Base-by-base conservation (phyloP, 345 rosid genomes). In the Sonneratia alba region DNA sequence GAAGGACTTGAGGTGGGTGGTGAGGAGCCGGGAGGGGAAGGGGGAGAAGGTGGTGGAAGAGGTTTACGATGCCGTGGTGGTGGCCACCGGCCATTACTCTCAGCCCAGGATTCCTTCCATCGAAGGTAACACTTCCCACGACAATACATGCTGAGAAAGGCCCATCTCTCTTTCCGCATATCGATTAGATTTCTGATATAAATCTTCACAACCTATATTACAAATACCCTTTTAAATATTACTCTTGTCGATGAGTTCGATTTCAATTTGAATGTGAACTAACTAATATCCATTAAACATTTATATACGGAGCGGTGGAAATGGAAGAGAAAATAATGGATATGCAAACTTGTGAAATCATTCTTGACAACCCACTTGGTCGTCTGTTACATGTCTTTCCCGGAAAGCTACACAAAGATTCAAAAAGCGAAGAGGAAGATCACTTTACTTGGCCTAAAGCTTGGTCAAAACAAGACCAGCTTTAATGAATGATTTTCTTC, bases 1-100 rank as follows among this genome's bases (percentile, higher is more conserved):
- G 18, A 73, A 79, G 40, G 83, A 83, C 76, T 71, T 74, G 75
- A 88, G 81, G 71, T 94, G 98, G 98, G 65, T 83, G 53, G 98
- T 91, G 36, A 88, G 79, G 79, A 87, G 89, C 72, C 81, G 63
- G 77, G 51, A 47, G 13, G 86, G 73, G 22, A 80, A 71, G 7
- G 19, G 47, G 12, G 78, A 70, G 45, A 81, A 81, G 75, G 78
- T 68, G 43, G 81, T 75, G 53, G 91, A 91, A 77, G 95, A 91
- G 81, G 86, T 91, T 21, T 94, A 82, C 74, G 97, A 94, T 81
- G 97, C 97, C 27, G 91, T 94, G 62, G 89, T 94, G 75, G 95
- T 94, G 45, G 97, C 95, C n/a, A 85, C 89, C 47, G 98, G 98
- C 2, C 97, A 94, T 76, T 94, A 89, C 70, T 83, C 98, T 68